These are phyloP conservation scores for Cerioporus squamosus DNA, from an alignment of 1,284 basidiomycete species.

Conservation along the genomic window DNA sequence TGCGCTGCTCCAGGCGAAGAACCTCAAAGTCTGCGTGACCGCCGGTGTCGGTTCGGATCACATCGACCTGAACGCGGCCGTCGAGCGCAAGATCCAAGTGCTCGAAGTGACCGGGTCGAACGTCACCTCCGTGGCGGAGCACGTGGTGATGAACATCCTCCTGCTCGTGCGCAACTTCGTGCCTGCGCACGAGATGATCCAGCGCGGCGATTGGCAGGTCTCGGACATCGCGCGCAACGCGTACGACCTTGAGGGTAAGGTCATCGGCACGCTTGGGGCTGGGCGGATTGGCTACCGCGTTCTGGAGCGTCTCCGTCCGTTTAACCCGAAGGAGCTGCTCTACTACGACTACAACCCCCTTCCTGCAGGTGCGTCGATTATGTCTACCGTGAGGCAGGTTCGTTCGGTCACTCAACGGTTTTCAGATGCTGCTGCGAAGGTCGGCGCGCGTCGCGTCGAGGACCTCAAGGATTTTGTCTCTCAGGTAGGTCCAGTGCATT, in stretches of 20 bases:
- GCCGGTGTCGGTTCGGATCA: slow-evolving; percentile 97
- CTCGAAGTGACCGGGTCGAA: slow-evolving; percentile 51
- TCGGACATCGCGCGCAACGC: slow-evolving; percentile 81
- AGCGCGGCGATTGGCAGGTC: slow-evolving; percentile 85
- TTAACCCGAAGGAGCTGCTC: slow-evolving; percentile 90
- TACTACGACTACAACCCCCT: slow-evolving; percentile 93
- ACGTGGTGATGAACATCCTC: slow-evolving; percentile 86
- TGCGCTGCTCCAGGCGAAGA: slow-evolving; percentile 60
- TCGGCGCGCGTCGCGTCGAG: slow-evolving; percentile 80
- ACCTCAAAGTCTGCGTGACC: slow-evolving; percentile 91
- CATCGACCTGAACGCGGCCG: slow-evolving; percentile 89
- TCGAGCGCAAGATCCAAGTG: slow-evolving; percentile 80
- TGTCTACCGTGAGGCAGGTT: too few species aligned
- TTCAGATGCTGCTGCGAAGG: slow-evolving; percentile 70
- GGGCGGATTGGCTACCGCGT: slow-evolving; percentile 92
- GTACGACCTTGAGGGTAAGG: slow-evolving; percentile 91
- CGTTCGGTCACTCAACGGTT: slow-evolving; percentile 42
- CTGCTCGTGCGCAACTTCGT: slow-evolving; percentile 88
- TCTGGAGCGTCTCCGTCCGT: slow-evolving; percentile 84
- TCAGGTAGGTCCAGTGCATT: slow-evolving; percentile 36
- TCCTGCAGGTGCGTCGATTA: slow-evolving; percentile 52
- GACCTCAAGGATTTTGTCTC: slow-evolving; percentile 86
- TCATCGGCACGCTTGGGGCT: slow-evolving; percentile 87
- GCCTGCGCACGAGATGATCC: slow-evolving; percentile 85
- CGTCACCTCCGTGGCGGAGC: slow-evolving; percentile 90